A percentile compares a stretch with the other conserved stretches of the same genome.
phyloP scores from a whole-genome alignment of 164 flowering plant species.

The Piper betle region DNA sequence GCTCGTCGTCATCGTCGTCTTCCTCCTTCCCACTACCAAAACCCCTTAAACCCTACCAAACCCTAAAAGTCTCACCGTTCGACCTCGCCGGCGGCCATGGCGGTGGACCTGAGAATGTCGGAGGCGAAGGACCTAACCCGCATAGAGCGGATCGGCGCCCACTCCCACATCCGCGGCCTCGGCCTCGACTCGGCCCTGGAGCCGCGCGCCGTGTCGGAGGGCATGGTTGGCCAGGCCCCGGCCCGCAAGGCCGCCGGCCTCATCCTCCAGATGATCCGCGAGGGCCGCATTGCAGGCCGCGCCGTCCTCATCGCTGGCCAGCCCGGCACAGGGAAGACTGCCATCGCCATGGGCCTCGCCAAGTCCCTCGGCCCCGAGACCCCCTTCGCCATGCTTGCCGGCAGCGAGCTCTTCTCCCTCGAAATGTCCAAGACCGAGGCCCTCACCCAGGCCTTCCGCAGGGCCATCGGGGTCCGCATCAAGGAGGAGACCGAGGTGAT shows the following conservation, averaged over 20 bases:
- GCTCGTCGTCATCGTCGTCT: too few relatives aligned
- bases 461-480: constrained; percentile 83
- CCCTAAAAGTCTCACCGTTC: too few relatives aligned
- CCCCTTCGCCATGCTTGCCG: constrained; percentile 87
- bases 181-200: constrained; percentile 85
- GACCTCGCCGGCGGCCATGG: constrained; percentile 62
- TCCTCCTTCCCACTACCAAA: too few relatives aligned
- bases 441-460: constrained; percentile 67
- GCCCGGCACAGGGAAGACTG: constrained; percentile 96
- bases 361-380: constrained; percentile 82
- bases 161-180: constrained; percentile 94
- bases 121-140: constrained; percentile 78
- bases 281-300: constrained; percentile 79
- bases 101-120: constrained; percentile 76
- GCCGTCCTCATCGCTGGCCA: constrained; percentile 88
- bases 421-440: constrained; percentile 93
- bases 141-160: constrained; percentile 90
- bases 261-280: constrained; percentile 72
- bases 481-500: constrained; percentile 89
- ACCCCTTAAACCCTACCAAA: too few relatives aligned
- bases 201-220: constrained; percentile 67
- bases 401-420: constrained; percentile 76
- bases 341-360: constrained; percentile 93
- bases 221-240: constrained; percentile 79
- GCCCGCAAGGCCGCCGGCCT: constrained; percentile 90